Evolutionary conservation across 805 yeast species (phyloP).

Genomic region (Suhomyces emberorum): DNA sequence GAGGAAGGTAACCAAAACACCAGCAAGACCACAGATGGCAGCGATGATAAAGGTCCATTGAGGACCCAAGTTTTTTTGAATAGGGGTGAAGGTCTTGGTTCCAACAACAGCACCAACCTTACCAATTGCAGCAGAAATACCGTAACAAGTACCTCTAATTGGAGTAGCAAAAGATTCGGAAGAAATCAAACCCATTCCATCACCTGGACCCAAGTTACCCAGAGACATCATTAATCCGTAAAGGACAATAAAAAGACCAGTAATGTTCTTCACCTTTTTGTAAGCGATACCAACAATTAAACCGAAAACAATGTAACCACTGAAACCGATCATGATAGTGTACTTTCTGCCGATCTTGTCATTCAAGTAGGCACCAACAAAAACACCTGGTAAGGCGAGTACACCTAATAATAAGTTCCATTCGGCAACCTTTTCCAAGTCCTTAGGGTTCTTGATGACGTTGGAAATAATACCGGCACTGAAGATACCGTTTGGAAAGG

Average conservation of each 20-base stretch:
- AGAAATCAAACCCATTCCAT: conserved; percentile 65
- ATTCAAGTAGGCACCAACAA: conserved; percentile 63
- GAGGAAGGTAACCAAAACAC: conserved; percentile 56
- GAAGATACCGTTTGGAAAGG: conserved; percentile 76
- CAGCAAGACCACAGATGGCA: conserved; percentile 66
- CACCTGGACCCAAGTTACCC: conserved; percentile 80
- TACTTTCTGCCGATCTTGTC: conserved; percentile 69
- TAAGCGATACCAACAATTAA: conserved; percentile 66
- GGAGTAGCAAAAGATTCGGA: conserved; percentile 75
- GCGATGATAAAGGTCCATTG: conserved; percentile 79
- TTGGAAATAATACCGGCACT: conserved; percentile 54
- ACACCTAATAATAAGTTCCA: conserved; percentile 67
- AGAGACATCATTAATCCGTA: conserved; percentile 68
- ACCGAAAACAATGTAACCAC: conserved; percentile 69
- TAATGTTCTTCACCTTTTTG: conserved; percentile 51
- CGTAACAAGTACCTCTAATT: conserved; percentile 72
- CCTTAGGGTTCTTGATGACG: conserved; percentile 34
- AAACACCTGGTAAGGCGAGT: conserved; percentile 70
- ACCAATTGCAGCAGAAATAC: conserved; percentile 75
- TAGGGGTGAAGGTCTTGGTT: conserved; percentile 67
- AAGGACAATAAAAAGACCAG: conserved; percentile 63
- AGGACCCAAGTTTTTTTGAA: conserved; percentile 59
- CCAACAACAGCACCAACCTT: conserved; percentile 87
- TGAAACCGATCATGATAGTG: conserved; percentile 67
- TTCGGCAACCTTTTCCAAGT: conserved; percentile 60